Evolutionary conservation across 257 asterid genomes (phyloP).

Genomic region (Solanum paucissectum): DNA sequence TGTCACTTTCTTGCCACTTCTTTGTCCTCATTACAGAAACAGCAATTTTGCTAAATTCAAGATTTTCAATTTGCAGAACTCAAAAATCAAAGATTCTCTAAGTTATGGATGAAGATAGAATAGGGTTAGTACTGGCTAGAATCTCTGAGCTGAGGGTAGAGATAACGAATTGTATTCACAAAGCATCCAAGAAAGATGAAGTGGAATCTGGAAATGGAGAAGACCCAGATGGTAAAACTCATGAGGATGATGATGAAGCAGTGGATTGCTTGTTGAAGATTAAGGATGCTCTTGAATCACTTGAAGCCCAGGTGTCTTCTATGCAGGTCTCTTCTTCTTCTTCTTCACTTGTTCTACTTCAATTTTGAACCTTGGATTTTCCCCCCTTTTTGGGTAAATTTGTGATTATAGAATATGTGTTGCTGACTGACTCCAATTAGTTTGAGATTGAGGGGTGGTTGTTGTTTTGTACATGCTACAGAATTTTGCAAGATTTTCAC

Average conservation of each 20-base stretch:
- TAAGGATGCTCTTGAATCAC: slow-evolving; percentile 74
- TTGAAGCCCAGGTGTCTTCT: slow-evolving; percentile 69
- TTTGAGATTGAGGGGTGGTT: neutral
- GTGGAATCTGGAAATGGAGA: neutral
- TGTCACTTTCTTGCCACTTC: neutral
- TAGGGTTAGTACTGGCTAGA: slow-evolving; percentile 31
- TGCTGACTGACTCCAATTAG: neutral
- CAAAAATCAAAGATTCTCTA: neutral
- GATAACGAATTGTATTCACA: slow-evolving; percentile 20
- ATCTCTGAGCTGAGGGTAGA: slow-evolving; percentile 30
- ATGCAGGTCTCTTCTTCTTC: slow-evolving; percentile 33
- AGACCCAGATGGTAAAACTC: neutral
- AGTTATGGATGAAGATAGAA: slow-evolving; percentile 32
- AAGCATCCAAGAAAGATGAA: slow-evolving; percentile 7
- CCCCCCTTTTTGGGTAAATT: neutral
- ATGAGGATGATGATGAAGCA: slow-evolving; percentile 26
- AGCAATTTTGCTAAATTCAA: neutral
- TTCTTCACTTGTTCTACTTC: neutral
- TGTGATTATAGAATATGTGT: neutral
- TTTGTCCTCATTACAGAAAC: neutral
- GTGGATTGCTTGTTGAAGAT: slow-evolving; percentile 52
- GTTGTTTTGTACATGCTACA: neutral
- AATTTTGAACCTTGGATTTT: neutral
- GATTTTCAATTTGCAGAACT: neutral
- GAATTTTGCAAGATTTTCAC: neutral